Conservation (phyloP, 1,139 yeast species). For the Fermentozyma sake region DNA sequence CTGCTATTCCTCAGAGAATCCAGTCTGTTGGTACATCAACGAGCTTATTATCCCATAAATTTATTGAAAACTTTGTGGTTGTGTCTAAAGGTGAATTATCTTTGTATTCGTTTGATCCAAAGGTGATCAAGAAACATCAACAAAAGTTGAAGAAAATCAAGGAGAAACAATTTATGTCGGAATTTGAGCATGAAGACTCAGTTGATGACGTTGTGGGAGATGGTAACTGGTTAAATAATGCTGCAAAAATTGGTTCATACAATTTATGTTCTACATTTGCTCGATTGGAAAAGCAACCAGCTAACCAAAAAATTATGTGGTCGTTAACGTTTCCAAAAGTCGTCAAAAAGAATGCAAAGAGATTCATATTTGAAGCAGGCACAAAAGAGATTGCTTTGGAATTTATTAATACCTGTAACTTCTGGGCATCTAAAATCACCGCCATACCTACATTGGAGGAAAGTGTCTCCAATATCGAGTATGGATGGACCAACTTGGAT, state of each 20-base stretch:
- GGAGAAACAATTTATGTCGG: constrained; percentile 17
- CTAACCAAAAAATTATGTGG: constrained; percentile 21
- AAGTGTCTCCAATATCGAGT: constrained; percentile 69
- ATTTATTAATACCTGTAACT: constrained; percentile 75
- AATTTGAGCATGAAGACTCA: constrained; percentile 14
- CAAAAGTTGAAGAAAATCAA: constrained; percentile 27
- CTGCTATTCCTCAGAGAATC: constrained; percentile 2
- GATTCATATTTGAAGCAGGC: constrained; percentile 54
- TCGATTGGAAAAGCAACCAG: constrained; percentile 26
- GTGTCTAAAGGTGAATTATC: constrained; percentile 56
- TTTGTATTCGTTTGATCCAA: constrained; percentile 49
- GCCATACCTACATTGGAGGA: constrained; percentile 66
- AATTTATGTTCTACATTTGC: constrained; percentile 50
- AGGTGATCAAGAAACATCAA: constrained; percentile 39
- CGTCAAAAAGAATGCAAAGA: constrained; percentile 30
- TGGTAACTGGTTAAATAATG: constrained; percentile 63
- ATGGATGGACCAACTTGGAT: constrained; percentile 70
- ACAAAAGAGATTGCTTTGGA: constrained; percentile 66
- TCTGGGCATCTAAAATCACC: constrained; percentile 85
- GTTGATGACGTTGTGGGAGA: constrained; percentile 45
- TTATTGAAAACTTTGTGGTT: constrained; percentile 49
- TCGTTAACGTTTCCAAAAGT: constrained; percentile 37
- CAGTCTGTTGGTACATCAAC: not conserved
- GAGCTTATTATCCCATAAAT: constrained; percentile 19
- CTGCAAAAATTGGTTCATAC: constrained; percentile 45